Conservation (phyloP, 176 grass and related monocot genomes). For the Bothriochloa decipiens region DNA sequence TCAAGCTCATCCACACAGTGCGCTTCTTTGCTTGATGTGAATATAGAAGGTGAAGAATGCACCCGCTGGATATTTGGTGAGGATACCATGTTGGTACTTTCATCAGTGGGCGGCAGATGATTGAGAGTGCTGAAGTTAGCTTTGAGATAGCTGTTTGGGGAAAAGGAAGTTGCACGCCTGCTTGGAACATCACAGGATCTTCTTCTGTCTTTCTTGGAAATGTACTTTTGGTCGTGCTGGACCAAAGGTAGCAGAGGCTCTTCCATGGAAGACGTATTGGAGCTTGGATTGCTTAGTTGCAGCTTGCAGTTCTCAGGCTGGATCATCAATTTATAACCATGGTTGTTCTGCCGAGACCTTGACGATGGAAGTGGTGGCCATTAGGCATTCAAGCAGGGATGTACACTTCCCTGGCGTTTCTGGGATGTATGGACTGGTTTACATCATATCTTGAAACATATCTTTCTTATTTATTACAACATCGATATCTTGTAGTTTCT, state of each 20-base stretch:
- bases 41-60: conserved; percentile 65
- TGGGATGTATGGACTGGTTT: conserved; percentile 14
- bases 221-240: conserved; percentile 17
- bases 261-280: neutral
- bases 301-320: conserved; percentile 37
- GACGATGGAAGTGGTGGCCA: conserved; percentile 6
- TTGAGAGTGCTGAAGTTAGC: conserved; percentile 28
- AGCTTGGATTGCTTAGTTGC: conserved; percentile 26
- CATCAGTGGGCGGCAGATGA: conserved; percentile 25
- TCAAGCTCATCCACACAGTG: conserved; percentile 33
- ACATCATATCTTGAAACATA: conserved; percentile 35
- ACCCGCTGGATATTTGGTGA: conserved; percentile 43
- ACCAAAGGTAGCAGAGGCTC: conserved; percentile 50
- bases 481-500: conserved; percentile 49
- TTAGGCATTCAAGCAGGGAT: conserved; percentile 33
- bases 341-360: conserved; percentile 29
- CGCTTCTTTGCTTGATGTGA: conserved; percentile 58
- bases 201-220: conserved; percentile 43
- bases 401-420: conserved; percentile 45
- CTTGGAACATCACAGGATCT: conserved; percentile 43
- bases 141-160: conserved; percentile 33
- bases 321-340: conserved; percentile 46
- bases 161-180: conserved; percentile 40
- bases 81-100: conserved; percentile 35
- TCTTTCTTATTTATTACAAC: conserved; percentile 53